A percentile compares a stretch with the other conserved stretches of the same genome.
Evolutionary conservation across 345 rosid genomes (phyloP).

Genomic region (Tarenaya hassleriana): DNA sequence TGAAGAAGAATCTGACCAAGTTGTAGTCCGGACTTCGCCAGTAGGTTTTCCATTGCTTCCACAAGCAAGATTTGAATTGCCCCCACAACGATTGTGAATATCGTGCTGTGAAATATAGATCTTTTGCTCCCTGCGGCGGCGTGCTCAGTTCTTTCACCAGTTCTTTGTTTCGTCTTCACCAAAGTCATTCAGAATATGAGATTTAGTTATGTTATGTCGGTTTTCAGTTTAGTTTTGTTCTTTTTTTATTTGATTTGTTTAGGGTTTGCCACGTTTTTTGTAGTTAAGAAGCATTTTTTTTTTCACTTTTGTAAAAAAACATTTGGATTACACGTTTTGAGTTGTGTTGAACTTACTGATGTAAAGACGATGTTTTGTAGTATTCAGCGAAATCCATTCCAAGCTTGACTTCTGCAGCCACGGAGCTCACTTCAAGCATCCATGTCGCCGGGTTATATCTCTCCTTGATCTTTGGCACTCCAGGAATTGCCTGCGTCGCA

Average conservation of each 20-base stretch:
- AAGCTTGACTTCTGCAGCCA: constrained; percentile 58
- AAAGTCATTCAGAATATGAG: not conserved
- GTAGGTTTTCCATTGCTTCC: constrained; percentile 68
- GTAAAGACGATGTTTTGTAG: constrained; percentile 48
- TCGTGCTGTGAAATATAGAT: constrained; percentile 42
- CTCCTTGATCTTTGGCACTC: constrained; percentile 54
- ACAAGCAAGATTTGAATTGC: constrained; percentile 58
- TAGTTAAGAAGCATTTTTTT: no score
- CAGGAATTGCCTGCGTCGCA: constrained; percentile 45
- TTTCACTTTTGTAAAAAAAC: not conserved
- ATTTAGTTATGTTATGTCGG: not conserved
- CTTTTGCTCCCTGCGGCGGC: constrained; percentile 42
- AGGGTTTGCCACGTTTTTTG: no score
- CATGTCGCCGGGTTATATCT: constrained; percentile 83
- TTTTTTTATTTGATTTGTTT: no score
- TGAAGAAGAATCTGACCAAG: constrained; percentile 50
- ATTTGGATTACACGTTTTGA: no score
- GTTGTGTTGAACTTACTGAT: constrained; percentile 39
- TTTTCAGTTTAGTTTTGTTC: no score
- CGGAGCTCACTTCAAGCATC: constrained; percentile 87
- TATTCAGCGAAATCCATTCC: constrained; percentile 65
- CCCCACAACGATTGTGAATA: constrained; percentile 48
- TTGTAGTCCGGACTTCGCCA: constrained; percentile 80
- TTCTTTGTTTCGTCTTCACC: constrained; percentile 49
- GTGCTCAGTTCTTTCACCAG: constrained; percentile 48